phyloP scores from a whole-genome alignment of 768 basidiomycete species.

The Lentinula aciculospora region DNA sequence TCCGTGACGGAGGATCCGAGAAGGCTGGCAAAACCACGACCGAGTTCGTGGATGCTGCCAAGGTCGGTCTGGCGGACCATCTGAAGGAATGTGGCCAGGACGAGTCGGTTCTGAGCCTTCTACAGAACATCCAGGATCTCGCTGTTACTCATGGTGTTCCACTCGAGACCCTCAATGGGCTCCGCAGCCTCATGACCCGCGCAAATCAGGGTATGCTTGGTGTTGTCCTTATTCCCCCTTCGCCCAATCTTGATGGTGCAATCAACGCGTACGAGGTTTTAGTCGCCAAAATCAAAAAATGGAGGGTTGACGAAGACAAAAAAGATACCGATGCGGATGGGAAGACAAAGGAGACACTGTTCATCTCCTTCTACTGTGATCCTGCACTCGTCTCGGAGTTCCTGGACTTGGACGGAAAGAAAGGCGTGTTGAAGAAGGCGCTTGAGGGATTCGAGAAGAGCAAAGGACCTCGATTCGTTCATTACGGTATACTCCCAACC shows the following conservation, averaged over 20 bases:
- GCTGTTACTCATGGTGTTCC: conserved; percentile 1
- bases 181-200: conserved; percentile 3
- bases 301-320: conserved; percentile 9
- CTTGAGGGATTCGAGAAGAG: conserved; percentile 1
- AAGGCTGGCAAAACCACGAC: not conserved
- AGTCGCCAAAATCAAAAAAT: conserved; percentile 7
- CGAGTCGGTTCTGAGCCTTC: conserved; percentile 9
- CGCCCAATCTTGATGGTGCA: conserved; percentile 7
- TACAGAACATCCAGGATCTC: conserved; percentile 2
- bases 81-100: conserved; percentile 7
- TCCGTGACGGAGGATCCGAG: not conserved
- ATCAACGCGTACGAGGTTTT: conserved; percentile 7
- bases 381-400: conserved; percentile 2
- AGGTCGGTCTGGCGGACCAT: not conserved
- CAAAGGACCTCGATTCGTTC: conserved; percentile 5
- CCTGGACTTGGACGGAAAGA: conserved; percentile 1
- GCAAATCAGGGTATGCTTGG: conserved; percentile 6
- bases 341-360: conserved; percentile 1
- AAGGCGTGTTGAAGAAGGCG: not conserved
- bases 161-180: not conserved
- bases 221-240: conserved; percentile 10
- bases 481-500: conserved; percentile 1
- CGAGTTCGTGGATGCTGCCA: not conserved
- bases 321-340: conserved; percentile 3
- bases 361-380: conserved; percentile 9